phyloP scores from a whole-genome alignment of 805 yeast genomes.

The Candida incommunis region DNA sequence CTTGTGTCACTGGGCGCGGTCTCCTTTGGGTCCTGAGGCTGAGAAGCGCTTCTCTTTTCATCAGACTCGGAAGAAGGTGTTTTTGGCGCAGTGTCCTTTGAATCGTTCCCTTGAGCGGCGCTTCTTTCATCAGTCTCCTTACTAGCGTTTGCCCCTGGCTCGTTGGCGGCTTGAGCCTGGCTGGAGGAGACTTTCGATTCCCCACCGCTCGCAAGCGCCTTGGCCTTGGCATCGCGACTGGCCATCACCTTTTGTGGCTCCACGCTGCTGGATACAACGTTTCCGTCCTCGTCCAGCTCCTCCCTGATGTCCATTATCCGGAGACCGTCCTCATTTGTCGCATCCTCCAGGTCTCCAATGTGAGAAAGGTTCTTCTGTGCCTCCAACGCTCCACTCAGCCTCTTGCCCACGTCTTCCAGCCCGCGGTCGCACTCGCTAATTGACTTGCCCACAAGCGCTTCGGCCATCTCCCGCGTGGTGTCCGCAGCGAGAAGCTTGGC shows the following conservation, averaged over 20 bases:
- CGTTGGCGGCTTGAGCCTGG: background rate
- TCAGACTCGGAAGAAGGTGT: background rate
- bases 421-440: conserved; percentile 6
- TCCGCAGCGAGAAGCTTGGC: background rate
- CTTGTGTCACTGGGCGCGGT: background rate
- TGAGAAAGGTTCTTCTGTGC: conserved; percentile 4
- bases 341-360: conserved; percentile 13
- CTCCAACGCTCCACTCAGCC: conserved; percentile 9
- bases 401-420: conserved; percentile 6
- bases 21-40: background rate
- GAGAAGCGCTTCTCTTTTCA: background rate
- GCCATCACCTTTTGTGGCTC: conserved; percentile 19
- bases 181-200: background rate
- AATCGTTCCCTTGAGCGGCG: no score
- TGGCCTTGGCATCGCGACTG: background rate
- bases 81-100: no score
- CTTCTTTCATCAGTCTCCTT: background rate
- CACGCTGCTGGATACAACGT: conserved; percentile 36
- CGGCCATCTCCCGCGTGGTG: conserved; percentile 7
- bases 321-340: conserved; percentile 30
- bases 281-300: conserved; percentile 72
- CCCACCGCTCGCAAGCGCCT: background rate
- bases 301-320: conserved; percentile 78
- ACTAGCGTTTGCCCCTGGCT: background rate
- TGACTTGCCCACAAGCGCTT: conserved; percentile 10